Conservation (phyloP, 2,329 filamentous ascomycete species). For the Arachnopeziza araneosa region DNA sequence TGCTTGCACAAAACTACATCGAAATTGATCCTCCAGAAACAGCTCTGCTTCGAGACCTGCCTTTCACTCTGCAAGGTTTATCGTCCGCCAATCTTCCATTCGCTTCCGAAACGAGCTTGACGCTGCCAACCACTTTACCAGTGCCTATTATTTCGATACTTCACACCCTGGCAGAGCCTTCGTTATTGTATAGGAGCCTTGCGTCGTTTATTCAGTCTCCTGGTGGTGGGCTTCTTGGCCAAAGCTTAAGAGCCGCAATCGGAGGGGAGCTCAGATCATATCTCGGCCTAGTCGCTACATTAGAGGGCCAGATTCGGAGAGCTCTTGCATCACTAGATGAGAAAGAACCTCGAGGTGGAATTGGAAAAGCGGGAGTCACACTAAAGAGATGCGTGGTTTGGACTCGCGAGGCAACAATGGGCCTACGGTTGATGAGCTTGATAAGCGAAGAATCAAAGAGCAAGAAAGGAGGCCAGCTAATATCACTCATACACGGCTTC, state of each 20-base stretch:
- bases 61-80: slow-evolving; percentile 87
- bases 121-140: slow-evolving; percentile 72
- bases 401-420: slow-evolving; percentile 97
- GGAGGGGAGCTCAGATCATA: slow-evolving; percentile 82
- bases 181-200: slow-evolving; percentile 79
- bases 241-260: slow-evolving; percentile 86
- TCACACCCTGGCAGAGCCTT: slow-evolving; percentile 86
- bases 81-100: slow-evolving; percentile 84
- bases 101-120: slow-evolving; percentile 60
- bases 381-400: slow-evolving; percentile 94
- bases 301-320: slow-evolving; percentile 86
- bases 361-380: slow-evolving; percentile 85
- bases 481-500: slow-evolving; percentile 89
- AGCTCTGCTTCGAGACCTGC: slow-evolving; percentile 69
- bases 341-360: slow-evolving; percentile 58
- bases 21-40: slow-evolving; percentile 59
- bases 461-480: slow-evolving; percentile 83
- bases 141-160: slow-evolving; percentile 80
- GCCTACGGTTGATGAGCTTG: slow-evolving; percentile 82
- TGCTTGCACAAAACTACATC: slow-evolving; percentile 51
- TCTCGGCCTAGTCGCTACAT: slow-evolving; percentile 79
- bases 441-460: slow-evolving; percentile 88
- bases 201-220: slow-evolving; percentile 76
- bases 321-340: slow-evolving; percentile 72
- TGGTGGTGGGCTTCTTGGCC: slow-evolving; percentile 79